Evolutionary conservation across 2,329 filamentous ascomycete species (phyloP).

Genomic region (Trichophyton benhamiae): DNA sequence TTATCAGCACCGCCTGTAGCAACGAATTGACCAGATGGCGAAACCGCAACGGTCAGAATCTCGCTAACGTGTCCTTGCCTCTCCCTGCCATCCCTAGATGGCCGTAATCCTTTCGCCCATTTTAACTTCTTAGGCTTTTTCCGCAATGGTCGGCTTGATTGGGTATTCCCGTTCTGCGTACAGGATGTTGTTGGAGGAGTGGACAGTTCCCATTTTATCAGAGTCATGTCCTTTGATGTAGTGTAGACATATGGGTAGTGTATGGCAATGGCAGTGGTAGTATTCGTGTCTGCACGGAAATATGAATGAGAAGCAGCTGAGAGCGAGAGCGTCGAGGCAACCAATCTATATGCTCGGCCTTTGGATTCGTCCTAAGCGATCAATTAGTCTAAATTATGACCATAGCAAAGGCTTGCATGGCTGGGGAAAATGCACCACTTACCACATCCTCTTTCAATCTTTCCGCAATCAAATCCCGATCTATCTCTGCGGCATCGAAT

Average conservation of each 20-base stretch:
- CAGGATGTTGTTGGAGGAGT: slow-evolving; percentile 34
- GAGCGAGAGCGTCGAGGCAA: slow-evolving; percentile 64
- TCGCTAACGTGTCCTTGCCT: slow-evolving; percentile 63
- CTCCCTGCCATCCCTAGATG: slow-evolving; percentile 28
- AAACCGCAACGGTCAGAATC: slow-evolving; percentile 76
- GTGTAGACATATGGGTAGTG: slow-evolving; percentile 76
- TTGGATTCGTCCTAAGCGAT: slow-evolving; percentile 60
- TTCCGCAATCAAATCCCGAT: slow-evolving; percentile 82
- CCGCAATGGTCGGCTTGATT: slow-evolving; percentile 39
- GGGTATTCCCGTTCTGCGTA: slow-evolving; percentile 51
- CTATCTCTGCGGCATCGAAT: slow-evolving; percentile 89
- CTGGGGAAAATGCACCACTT: slow-evolving; percentile 18
- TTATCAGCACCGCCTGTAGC: slow-evolving; percentile 80
- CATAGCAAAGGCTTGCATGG: neutral
- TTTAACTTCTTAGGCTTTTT: slow-evolving; percentile 35
- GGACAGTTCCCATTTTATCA: slow-evolving; percentile 83
- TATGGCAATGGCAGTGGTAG: slow-evolving; percentile 67
- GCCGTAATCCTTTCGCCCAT: slow-evolving; percentile 39
- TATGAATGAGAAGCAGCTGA: slow-evolving; percentile 53
- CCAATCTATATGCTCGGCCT: slow-evolving; percentile 71
- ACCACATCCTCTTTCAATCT: slow-evolving; percentile 78
- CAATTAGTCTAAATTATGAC: neutral
- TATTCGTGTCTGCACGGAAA: slow-evolving; percentile 66
- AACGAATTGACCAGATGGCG: slow-evolving; percentile 77
- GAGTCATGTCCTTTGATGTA: slow-evolving; percentile 66